These are phyloP conservation scores for Fusarium equiseti DNA, from an alignment of 2,329 filamentous ascomycete genomes.

Conservation along the genomic window DNA sequence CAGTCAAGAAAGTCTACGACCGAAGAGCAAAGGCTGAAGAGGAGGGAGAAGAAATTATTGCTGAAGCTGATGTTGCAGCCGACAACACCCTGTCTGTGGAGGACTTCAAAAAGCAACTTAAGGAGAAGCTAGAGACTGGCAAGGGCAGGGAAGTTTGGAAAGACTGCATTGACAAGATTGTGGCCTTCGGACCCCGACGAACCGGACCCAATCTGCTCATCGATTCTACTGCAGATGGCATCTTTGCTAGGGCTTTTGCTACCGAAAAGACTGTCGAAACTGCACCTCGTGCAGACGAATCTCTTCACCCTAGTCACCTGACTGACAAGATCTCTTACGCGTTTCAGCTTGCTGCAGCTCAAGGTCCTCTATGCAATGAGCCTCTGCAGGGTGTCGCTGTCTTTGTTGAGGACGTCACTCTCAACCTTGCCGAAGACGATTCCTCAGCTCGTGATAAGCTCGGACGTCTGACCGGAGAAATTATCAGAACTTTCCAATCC, in stretches of 20 bases:
- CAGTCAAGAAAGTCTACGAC: constrained; percentile 85
- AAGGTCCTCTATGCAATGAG: constrained; percentile 92
- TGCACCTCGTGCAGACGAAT: constrained; percentile 59
- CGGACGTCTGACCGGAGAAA: constrained; percentile 88
- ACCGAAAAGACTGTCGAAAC: constrained; percentile 50
- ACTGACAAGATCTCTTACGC: constrained; percentile 92
- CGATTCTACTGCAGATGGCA: constrained; percentile 79
- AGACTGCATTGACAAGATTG: constrained; percentile 80
- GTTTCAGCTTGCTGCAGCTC: constrained; percentile 90
- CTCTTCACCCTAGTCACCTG: constrained; percentile 74
- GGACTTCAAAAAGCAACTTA: constrained; percentile 82
- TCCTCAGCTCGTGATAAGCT: constrained; percentile 73
- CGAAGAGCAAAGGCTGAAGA: constrained; percentile 61
- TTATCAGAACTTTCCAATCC: constrained; percentile 89
- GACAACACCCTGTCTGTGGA: constrained; percentile 74
- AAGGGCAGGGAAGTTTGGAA: constrained; percentile 83
- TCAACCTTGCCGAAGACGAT: constrained; percentile 68
- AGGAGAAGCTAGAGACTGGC: constrained; percentile 74
- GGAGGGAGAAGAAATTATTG: constrained; percentile 58
- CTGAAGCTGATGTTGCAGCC: constrained; percentile 69
- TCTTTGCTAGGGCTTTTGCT: constrained; percentile 77
- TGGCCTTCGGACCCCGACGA: constrained; percentile 88
- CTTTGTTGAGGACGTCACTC: constrained; percentile 82
- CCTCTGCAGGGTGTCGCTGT: constrained; percentile 94
- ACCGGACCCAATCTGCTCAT: constrained; percentile 91